phyloP scores from a whole-genome alignment of 345 rosid species.

The Populus nigra region DNA sequence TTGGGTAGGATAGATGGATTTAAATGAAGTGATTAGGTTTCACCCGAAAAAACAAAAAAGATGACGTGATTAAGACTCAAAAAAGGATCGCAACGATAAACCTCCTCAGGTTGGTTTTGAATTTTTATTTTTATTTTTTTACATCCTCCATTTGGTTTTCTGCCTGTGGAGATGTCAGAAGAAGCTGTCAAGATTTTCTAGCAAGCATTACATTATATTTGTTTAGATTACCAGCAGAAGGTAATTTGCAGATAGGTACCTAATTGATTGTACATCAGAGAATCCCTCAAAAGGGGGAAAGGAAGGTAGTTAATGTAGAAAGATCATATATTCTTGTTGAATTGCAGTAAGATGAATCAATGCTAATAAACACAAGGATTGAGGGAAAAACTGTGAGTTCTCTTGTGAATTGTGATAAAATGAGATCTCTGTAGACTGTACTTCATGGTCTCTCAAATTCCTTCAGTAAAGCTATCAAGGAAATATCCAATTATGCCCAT shows the following conservation, averaged over 20 bases:
- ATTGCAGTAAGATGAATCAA: background rate
- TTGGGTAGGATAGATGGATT: background rate
- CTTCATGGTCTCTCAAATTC: background rate
- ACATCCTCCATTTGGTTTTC: background rate
- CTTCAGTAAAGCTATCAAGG: background rate
- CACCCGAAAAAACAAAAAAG: no score
- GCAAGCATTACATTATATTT: background rate
- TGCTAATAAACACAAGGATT: background rate
- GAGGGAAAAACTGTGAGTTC: background rate
- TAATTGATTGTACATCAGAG: background rate
- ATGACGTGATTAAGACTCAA: background rate
- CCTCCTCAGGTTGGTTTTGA: background rate
- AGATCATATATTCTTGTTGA: background rate
- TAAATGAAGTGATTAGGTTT: background rate
- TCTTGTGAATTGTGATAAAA: background rate
- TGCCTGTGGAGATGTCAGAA: background rate
- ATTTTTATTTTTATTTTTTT: background rate
- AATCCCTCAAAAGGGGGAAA: background rate
- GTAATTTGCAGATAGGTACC: background rate
- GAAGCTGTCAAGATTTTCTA: background rate
- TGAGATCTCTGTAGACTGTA: background rate
- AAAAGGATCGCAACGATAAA: background rate
- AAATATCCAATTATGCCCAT: constrained; percentile 56
- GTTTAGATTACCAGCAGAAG: background rate
- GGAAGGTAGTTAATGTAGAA: background rate